Evolutionary conservation across 2,329 filamentous ascomycete genomes (phyloP).

Genomic region (Rugonectria rugulosa): DNA sequence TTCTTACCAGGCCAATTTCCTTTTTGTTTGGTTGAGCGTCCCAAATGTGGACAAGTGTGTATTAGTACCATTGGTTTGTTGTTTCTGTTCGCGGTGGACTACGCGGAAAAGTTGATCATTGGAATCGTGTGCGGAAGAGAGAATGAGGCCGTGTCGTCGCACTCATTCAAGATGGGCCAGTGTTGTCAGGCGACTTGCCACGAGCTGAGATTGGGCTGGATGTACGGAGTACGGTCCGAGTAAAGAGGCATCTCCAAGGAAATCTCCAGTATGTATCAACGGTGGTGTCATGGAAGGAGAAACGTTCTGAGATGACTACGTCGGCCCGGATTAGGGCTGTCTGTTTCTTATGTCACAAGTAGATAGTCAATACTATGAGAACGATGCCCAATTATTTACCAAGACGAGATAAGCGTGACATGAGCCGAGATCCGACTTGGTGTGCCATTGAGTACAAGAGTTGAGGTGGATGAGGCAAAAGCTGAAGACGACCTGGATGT

Average conservation of each 20-base stretch:
- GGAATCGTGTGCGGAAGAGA: neutral
- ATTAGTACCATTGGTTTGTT: slow-evolving; percentile 6
- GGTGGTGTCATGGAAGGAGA: no score
- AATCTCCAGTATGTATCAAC: no score
- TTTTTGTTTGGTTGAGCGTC: no score
- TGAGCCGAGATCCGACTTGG: slow-evolving; percentile 16
- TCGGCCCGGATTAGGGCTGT: no score
- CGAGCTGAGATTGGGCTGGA: neutral
- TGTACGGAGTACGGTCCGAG: slow-evolving; percentile 5
- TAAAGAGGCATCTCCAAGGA: neutral
- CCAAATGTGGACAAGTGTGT: slow-evolving; percentile 6
- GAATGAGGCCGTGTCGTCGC: neutral
- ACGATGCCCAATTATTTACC: no score
- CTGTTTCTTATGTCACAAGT: no score
- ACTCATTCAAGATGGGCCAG: neutral
- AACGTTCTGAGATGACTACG: no score
- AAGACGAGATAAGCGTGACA: no score
- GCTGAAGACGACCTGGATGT: no score
- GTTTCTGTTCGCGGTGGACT: neutral
- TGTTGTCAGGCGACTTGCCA: neutral
- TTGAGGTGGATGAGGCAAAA: no score
- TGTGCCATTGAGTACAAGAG: neutral
- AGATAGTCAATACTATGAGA: no score
- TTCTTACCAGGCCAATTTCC: no score
- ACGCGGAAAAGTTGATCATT: neutral